Conservation (phyloP, 148 eudicot genomes). For the Rhododendron ferrugineum region DNA sequence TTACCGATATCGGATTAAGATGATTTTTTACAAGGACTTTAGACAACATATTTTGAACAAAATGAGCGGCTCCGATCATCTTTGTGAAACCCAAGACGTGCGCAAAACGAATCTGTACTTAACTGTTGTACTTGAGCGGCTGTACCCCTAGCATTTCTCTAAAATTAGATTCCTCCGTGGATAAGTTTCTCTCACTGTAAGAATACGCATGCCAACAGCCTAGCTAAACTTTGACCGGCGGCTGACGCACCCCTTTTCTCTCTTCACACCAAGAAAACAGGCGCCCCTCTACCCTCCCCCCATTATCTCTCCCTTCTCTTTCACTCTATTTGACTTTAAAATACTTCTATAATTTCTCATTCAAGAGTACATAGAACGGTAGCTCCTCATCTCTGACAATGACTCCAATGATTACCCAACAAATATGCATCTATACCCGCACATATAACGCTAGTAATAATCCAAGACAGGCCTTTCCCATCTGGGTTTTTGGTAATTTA, state of each 20-base stretch:
- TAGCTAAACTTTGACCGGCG: slow-evolving; percentile 5
- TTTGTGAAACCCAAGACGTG: no score
- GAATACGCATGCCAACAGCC: background rate
- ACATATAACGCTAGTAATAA: background rate
- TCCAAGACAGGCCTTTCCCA: background rate
- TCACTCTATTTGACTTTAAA: background rate
- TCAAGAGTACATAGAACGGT: background rate
- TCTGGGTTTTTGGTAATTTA: slow-evolving; percentile 9
- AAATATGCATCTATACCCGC: background rate
- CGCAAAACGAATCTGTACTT: no score
- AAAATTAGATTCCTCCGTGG: no score
- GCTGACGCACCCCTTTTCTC: background rate
- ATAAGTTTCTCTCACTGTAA: no score
- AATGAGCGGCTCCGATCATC: no score
- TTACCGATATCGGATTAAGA: no score
- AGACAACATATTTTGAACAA: no score
- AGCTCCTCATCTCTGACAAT: background rate
- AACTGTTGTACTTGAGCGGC: no score
- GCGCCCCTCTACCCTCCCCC: background rate
- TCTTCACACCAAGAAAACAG: background rate
- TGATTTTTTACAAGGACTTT: no score
- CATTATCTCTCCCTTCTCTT: background rate
- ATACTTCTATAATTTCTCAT: background rate
- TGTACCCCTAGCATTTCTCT: no score
- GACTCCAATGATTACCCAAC: background rate